phyloP scores from a whole-genome alignment of 2,329 filamentous ascomycete species.

The Neopestalotiopsis rosae region DNA sequence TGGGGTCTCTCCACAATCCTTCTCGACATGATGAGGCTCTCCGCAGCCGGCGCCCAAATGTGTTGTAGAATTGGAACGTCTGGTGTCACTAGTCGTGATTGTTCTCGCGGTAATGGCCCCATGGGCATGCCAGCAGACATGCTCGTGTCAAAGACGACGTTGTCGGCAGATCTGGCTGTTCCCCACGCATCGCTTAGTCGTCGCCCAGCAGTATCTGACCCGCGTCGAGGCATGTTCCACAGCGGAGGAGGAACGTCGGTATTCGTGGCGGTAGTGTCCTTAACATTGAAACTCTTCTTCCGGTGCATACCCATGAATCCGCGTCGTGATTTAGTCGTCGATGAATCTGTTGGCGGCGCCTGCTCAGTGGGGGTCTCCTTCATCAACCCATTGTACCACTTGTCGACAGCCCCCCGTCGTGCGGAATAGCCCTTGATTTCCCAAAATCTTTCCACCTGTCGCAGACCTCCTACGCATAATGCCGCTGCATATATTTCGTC shows the following conservation, averaged over 20 bases:
- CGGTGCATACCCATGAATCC: constrained; percentile 59
- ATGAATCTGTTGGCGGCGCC: constrained; percentile 40
- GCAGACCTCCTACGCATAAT: constrained; percentile 63
- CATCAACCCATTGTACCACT: constrained; percentile 60
- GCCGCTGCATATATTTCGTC: constrained; percentile 68
- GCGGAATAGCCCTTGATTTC: constrained; percentile 70
- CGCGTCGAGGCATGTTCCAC: constrained; percentile 29
- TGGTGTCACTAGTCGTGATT: constrained; percentile 54
- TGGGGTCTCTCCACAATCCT: constrained; percentile 61
- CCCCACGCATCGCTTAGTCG: constrained; percentile 34
- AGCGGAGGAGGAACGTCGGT: constrained; percentile 14
- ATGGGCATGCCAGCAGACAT: constrained; percentile 67
- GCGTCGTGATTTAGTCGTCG: constrained; percentile 54
- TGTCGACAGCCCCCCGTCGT: constrained; percentile 63
- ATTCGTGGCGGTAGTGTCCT: constrained; percentile 30
- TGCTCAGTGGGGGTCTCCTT: constrained; percentile 47
- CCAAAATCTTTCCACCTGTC: constrained; percentile 69
- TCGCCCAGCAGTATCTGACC: constrained; percentile 32
- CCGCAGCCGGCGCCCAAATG: constrained; percentile 68
- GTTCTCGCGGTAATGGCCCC: constrained; percentile 56
- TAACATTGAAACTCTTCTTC: constrained; percentile 54
- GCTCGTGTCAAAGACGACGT: constrained; percentile 63
- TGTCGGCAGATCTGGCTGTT: constrained; percentile 32
- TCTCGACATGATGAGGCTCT: constrained; percentile 64
- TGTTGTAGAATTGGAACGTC: constrained; percentile 64